These are phyloP conservation scores for Rubus parviflorus DNA, from an alignment of 306 rosid genomes.

Conservation along the genomic window DNA sequence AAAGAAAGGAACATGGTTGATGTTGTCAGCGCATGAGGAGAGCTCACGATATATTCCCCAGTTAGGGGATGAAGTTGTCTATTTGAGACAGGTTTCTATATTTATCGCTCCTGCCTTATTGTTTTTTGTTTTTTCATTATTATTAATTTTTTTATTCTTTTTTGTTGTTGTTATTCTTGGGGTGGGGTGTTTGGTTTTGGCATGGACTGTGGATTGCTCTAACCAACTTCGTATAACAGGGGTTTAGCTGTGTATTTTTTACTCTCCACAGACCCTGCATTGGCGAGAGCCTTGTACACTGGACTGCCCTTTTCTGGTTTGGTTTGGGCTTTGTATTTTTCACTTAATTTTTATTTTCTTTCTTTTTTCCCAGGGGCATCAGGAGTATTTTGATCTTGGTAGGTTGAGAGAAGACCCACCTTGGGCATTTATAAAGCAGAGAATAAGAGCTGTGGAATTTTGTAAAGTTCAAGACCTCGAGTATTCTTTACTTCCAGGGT, in stretches of 20 bases:
- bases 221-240: neutral
- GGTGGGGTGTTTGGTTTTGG: neutral
- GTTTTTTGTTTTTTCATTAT: neutral
- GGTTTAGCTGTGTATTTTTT: neutral
- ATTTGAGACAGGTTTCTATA: slow-evolving; percentile 82
- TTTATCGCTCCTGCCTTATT: slow-evolving; percentile 17
- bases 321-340: slow-evolving; percentile 3
- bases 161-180: neutral
- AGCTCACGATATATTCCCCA: slow-evolving; percentile 95
- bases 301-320: neutral
- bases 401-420: slow-evolving; percentile 68
- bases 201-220: neutral
- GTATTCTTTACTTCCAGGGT: slow-evolving; percentile 80
- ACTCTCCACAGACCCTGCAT: neutral
- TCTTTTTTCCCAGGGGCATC: slow-evolving; percentile 73
- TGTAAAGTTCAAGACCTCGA: slow-evolving; percentile 68
- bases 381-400: slow-evolving; percentile 66
- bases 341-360: slow-evolving; percentile 8
- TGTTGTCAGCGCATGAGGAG: slow-evolving; percentile 78
- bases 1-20: slow-evolving; percentile 74
- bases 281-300: neutral
- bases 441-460: slow-evolving; percentile 72
- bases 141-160: neutral
- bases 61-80: slow-evolving; percentile 87
- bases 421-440: slow-evolving; percentile 61